phyloP scores from a whole-genome alignment of 371 early-diverging fungal genomes.

The Mortierella sp. region DNA sequence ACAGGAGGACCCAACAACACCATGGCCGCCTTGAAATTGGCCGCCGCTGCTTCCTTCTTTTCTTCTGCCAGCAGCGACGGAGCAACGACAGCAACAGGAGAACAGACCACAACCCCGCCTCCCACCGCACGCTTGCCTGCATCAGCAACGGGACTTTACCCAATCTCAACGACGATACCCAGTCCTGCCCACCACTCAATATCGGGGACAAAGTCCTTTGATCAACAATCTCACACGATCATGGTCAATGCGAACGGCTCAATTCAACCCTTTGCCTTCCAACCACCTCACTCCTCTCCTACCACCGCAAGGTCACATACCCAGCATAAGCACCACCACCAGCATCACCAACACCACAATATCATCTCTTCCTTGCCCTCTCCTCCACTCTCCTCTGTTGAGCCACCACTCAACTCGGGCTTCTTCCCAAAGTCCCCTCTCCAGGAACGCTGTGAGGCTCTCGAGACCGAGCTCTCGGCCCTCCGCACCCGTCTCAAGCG shows the following conservation, averaged over 20 bases:
- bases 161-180: constrained; percentile 28
- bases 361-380: constrained; percentile 36
- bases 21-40: constrained; percentile 21
- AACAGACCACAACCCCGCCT: not conserved
- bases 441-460: constrained; percentile 49
- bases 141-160: constrained; percentile 15
- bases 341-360: constrained; percentile 14
- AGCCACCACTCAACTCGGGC: constrained; percentile 29
- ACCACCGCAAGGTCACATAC: not conserved
- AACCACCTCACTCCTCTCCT: constrained; percentile 5
- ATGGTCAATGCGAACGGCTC: constrained; percentile 16
- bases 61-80: not conserved
- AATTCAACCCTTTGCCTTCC: constrained; percentile 21
- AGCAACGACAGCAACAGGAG: constrained; percentile 7
- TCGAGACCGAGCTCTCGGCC: constrained; percentile 39
- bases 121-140: constrained; percentile 11
- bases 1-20: not conserved
- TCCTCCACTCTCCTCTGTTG: constrained; percentile 41
- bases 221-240: constrained; percentile 3
- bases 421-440: constrained; percentile 40
- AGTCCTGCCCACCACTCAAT: constrained; percentile 18
- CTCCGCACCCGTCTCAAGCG: constrained; percentile 36
- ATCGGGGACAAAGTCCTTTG: not conserved
- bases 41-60: constrained; percentile 23
- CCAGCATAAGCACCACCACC: constrained; percentile 18